Base-by-base conservation (phyloP, 2,329 filamentous ascomycete species). In the Tolypocladium endophyticum region DNA sequence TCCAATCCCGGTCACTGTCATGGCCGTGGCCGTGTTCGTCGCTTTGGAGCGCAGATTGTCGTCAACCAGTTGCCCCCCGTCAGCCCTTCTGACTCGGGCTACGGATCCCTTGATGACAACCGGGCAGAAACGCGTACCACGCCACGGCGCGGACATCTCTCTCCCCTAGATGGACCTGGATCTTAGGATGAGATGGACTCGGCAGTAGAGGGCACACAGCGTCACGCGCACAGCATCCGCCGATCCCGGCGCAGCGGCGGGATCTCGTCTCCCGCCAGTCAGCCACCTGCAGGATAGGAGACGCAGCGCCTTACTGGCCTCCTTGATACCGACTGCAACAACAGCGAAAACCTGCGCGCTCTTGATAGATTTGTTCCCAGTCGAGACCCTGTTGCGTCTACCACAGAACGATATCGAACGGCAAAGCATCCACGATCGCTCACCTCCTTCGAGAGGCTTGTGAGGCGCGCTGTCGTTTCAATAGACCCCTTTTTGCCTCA, bases 361-460 rank as follows among this genome's bases (percentile, higher is more conserved):
- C 70, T 75, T 3, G 81, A 85, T 63, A 78, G 82, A 55, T 85
- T 83, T 63, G 72, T 85, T 5, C 78, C 81, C 16, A 68, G 69
- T 11, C 72, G 79, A 61, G 71, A 76, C 41, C 62, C 65, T 18
- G 61, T 62, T 0, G 69, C 72, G 23, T 68, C 76, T 1, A 67
- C 70, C 2, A 68, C 71, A 2, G 77, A 83, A 58, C 77, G 74
- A 56, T 81, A 79, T 61, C 75, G 73, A 55, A 76, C 77, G 14
- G 76, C 72, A 33, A 81, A 79, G 66, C 66, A 71, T 14, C 64
- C 73, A 1, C 67, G 75, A 23, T 70, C 77, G 33, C 68, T 83
- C 47, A 77, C 78, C 0, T 60, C 70, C 1, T 64, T 69, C 0
- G 81, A 84, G 64, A 77, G 72, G 47, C 61, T 82, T 11, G 65